These are phyloP conservation scores for Irpex sp. DNA, from an alignment of 1,284 basidiomycete species.

Conservation along the genomic window DNA sequence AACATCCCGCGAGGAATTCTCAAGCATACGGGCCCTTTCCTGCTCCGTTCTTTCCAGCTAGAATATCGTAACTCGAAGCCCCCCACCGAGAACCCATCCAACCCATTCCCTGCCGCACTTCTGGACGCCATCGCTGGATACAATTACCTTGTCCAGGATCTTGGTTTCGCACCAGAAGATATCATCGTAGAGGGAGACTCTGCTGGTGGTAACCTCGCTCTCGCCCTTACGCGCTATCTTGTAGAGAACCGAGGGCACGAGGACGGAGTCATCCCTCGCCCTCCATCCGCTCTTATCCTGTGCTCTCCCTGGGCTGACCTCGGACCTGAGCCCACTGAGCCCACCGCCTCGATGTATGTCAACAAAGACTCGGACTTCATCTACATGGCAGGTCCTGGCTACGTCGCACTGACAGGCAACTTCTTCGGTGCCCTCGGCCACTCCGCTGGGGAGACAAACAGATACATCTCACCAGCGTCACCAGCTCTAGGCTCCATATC, in stretches of 20 bases:
- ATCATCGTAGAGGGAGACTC: constrained; percentile 29
- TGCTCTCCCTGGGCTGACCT: constrained; percentile 59
- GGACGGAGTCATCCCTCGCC: constrained; percentile 29
- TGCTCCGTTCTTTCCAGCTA: constrained; percentile 29
- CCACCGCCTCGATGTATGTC: constrained; percentile 28
- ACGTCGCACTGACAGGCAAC: constrained; percentile 25
- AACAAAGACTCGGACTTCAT: constrained; percentile 41
- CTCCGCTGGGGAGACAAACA: constrained; percentile 36
- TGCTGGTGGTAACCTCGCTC: constrained; percentile 61
- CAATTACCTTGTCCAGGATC: background rate
- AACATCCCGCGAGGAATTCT: constrained; percentile 12
- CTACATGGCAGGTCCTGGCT: constrained; percentile 19
- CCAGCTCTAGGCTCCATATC: constrained; percentile 24
- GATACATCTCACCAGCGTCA: constrained; percentile 55
- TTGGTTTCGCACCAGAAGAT: constrained; percentile 39
- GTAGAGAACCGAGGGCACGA: constrained; percentile 34
- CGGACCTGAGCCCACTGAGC: constrained; percentile 31
- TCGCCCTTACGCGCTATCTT: constrained; percentile 54
- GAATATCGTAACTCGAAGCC: constrained; percentile 32
- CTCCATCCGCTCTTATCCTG: constrained; percentile 41
- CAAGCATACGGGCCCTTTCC: constrained; percentile 5
- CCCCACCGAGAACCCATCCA: constrained; percentile 13
- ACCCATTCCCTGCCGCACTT: background rate
- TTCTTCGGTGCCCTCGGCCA: constrained; percentile 41
- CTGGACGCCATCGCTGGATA: background rate